Conservation (phyloP, 345 rosid genomes). For the Eucalyptus caleyi region DNA sequence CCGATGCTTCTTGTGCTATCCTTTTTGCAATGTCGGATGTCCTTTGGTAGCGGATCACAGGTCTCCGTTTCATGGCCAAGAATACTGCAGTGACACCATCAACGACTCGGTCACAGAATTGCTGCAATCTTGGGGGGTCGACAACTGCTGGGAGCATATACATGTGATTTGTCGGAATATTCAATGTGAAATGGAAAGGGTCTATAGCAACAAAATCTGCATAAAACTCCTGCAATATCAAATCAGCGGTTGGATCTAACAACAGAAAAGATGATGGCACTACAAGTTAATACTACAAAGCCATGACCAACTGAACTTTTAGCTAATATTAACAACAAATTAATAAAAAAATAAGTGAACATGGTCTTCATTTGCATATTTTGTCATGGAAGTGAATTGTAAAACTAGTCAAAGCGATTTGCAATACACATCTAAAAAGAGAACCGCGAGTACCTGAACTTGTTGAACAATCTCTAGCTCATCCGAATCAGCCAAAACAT, state of each 20-base stretch:
- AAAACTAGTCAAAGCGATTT: not conserved
- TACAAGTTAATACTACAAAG: not conserved
- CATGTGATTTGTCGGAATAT: constrained; percentile 62
- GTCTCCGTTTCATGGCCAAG: constrained; percentile 83
- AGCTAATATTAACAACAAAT: not conserved
- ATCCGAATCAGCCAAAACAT: constrained; percentile 93
- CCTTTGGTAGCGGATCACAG: constrained; percentile 87
- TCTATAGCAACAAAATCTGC: constrained; percentile 90
- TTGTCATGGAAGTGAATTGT: not conserved
- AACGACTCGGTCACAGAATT: constrained; percentile 67
- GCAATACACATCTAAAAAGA: not conserved
- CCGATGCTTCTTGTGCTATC: constrained; percentile 91
- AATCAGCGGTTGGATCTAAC: not conserved
- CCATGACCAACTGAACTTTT: not conserved
- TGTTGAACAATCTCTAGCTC: constrained; percentile 95
- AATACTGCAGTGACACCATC: constrained; percentile 85
- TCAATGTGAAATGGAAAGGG: constrained; percentile 83
- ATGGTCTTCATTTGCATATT: not conserved
- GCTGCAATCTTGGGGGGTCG: constrained; percentile 90
- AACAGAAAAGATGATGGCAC: not conserved
- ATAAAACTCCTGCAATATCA: constrained; percentile 77
- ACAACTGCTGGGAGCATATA: constrained; percentile 97
- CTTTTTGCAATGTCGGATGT: constrained; percentile 95
- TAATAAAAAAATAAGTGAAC: not conserved
- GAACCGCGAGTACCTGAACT: constrained; percentile 55